Evolutionary conservation across 352 stramenopile species (phyloP), one percentile per base, ranked within the genome.

Genomic region (Globisporangium acanthophoron): DNA sequence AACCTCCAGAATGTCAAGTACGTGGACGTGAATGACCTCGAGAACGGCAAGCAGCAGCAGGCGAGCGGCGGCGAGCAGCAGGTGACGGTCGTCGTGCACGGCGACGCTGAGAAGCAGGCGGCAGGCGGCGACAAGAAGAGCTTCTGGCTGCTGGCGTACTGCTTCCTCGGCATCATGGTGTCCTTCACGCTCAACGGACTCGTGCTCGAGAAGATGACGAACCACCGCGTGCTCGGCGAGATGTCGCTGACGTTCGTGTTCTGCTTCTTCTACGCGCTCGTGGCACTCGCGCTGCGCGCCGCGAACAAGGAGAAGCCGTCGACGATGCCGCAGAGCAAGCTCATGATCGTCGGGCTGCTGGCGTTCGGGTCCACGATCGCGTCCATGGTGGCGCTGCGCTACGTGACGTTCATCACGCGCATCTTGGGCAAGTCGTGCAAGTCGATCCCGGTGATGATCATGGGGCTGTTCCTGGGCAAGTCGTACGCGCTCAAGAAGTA

Each of bases 371-470:
- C 85, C 16, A 92, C 80, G 31, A 88, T 92, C 59, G 73, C 80
- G 54, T 94, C 85, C 8, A 90, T 94, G 76, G 75, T 91, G 43
- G 77, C 81, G 47, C 61, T 94, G 24, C 85, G 85, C 16, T 94
- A 94, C 61, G 80, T 92, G 48, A 89, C 81, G 46, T 92, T 92
- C 70, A 90, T 93, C 57, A 93, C 85, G 27, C 79, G 85, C 12
- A 90, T 92, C 53, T 58, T 94, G 31, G 85, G 83, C 73, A 94
- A 94, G 71, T 92, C 82, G 56, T 94, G 85, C 79, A 92, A 92
- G 69, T 90, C 79, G 3, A 92, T 94, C 50, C 85, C 85, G 0
- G 78, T 94, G 31, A 92, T 94, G 83, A n/a, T 92, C 37, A 67
- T 93, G 49, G 83, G 85, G 7, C 61, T 89, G 24, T 67, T 86